phyloP scores from a whole-genome alignment of 169 alveolate species.

The Theileria sp. region DNA sequence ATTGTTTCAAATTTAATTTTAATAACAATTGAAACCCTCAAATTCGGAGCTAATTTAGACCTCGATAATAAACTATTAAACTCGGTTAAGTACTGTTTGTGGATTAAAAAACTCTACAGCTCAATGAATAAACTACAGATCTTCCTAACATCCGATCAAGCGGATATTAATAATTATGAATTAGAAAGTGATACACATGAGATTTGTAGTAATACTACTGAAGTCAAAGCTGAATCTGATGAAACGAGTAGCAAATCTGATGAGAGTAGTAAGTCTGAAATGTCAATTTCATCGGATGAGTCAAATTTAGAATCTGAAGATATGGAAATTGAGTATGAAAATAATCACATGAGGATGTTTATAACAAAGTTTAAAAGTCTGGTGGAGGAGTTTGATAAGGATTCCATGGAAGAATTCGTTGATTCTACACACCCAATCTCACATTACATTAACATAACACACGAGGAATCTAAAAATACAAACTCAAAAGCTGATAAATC shows the following conservation, averaged over 20 bases:
- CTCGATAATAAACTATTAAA: not conserved
- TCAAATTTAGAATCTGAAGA: not conserved
- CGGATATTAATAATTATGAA: not conserved
- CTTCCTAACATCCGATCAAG: not conserved
- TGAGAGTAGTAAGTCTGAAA: not conserved
- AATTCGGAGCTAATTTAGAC: conserved; percentile 54
- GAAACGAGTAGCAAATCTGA: not conserved
- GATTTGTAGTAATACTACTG: too few species aligned
- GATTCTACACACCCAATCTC: not conserved
- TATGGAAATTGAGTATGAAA: not conserved
- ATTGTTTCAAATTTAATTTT: conserved; percentile 33
- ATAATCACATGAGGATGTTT: not conserved
- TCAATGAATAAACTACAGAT: not conserved
- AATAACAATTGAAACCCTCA: conserved; percentile 41
- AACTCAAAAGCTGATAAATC: not conserved
- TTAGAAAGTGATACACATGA: not conserved
- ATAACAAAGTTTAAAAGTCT: not conserved
- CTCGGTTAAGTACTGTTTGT: conserved; percentile 18
- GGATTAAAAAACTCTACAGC: conserved; percentile 15
- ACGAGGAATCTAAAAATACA: not conserved
- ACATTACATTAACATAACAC: not conserved
- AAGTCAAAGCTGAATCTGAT: too few species aligned
- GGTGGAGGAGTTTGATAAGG: not conserved
- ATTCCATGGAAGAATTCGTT: not conserved
- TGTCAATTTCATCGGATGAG: not conserved